Conservation (phyloP, 2,329 filamentous ascomycete species). For the Thermothelomyces thermophilus region DNA sequence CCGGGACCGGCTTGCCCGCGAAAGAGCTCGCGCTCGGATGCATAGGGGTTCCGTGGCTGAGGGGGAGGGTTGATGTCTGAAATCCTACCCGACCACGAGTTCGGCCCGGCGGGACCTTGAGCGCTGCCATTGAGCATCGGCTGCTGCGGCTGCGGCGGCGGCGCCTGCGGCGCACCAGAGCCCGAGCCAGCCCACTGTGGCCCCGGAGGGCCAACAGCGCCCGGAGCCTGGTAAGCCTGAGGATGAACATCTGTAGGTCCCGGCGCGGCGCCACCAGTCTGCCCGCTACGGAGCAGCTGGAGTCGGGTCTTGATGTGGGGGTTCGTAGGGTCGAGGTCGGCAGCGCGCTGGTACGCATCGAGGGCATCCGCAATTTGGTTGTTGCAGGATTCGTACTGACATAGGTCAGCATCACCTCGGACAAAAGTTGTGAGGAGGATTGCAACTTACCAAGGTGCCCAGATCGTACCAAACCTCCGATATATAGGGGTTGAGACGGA, state of each 20-base stretch:
- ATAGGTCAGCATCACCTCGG: slow-evolving; percentile 14
- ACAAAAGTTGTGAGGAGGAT: slow-evolving; percentile 11
- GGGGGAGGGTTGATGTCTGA: slow-evolving; percentile 73
- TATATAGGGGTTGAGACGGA: slow-evolving; percentile 94
- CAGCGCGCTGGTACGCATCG: slow-evolving; percentile 90
- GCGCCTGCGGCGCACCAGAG: slow-evolving; percentile 40
- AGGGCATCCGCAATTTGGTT: slow-evolving; percentile 96
- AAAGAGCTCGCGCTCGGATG: slow-evolving; percentile 61
- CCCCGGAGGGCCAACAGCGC: slow-evolving; percentile 74
- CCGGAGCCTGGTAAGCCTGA: slow-evolving; percentile 80
- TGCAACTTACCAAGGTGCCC: slow-evolving; percentile 73
- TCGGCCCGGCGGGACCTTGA: slow-evolving; percentile 51
- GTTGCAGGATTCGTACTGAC: slow-evolving; percentile 93
- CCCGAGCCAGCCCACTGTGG: slow-evolving; percentile 85
- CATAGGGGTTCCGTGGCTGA: slow-evolving; percentile 74
- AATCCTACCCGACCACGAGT: slow-evolving; percentile 54
- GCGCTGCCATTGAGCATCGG: slow-evolving; percentile 41
- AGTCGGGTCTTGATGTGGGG: slow-evolving; percentile 94
- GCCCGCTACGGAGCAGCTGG: slow-evolving; percentile 78
- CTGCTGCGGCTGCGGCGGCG: slow-evolving; percentile 33
- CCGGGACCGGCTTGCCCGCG: slow-evolving; percentile 61
- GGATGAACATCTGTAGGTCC: slow-evolving; percentile 92
- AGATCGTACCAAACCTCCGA: slow-evolving; percentile 99
- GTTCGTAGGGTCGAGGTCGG: slow-evolving; percentile 87
- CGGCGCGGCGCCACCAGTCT: slow-evolving; percentile 64